Evolutionary conservation across 257 asterid genomes (phyloP).

Genomic region (Nicotiana benthamiana): DNA sequence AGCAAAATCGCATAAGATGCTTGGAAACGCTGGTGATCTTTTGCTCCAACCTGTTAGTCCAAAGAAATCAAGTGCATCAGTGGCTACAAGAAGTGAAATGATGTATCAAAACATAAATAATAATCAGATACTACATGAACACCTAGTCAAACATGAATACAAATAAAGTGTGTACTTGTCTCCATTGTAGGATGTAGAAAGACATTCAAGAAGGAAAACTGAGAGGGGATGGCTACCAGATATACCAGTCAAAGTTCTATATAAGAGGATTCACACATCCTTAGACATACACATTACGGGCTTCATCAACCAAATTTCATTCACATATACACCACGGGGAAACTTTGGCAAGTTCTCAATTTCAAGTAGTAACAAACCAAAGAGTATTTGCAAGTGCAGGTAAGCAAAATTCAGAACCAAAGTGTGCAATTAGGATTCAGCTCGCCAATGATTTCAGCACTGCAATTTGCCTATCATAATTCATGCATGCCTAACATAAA

Average conservation of each 20-base stretch:
- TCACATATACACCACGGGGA: background rate
- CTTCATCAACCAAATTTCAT: background rate
- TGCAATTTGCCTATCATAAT: background rate
- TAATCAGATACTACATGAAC: background rate
- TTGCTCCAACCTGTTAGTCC: conserved; percentile 61
- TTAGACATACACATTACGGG: background rate
- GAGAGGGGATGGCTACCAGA: background rate
- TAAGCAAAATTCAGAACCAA: background rate
- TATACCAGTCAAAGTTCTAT: background rate
- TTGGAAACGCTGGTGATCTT: conserved; percentile 85
- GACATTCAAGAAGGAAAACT: background rate
- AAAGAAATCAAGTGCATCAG: conserved; percentile 10
- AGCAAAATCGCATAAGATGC: conserved; percentile 83
- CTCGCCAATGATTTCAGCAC: background rate
- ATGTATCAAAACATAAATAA: background rate
- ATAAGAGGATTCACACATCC: background rate
- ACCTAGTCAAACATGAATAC: background rate
- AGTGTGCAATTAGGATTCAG: background rate
- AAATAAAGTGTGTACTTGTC: background rate
- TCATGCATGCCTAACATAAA: background rate
- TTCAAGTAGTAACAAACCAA: background rate
- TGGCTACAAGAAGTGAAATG: conserved; percentile 3
- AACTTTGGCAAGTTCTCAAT: background rate
- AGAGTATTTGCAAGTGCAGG: background rate
- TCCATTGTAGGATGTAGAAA: background rate